Percentiles rank a stretch among this genome's conserved stretches.
phyloP scores from a whole-genome alignment of 495 filamentous ascomycete species.

The Penicillium taxi region DNA sequence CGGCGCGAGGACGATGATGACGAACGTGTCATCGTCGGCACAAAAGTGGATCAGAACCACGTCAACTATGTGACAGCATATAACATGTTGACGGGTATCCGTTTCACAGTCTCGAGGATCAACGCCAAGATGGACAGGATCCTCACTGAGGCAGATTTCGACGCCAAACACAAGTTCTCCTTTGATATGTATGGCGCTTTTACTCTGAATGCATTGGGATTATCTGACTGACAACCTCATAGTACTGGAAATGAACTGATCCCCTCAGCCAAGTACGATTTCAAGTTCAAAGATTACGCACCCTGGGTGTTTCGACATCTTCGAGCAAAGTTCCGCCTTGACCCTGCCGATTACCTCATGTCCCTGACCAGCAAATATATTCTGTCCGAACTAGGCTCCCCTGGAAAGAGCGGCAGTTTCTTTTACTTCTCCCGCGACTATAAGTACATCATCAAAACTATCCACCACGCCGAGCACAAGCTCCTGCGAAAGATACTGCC shows the following conservation, averaged over 20 bases:
- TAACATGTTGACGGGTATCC: slow-evolving; percentile 99
- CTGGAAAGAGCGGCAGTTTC: slow-evolving; percentile 97
- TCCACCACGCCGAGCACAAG: slow-evolving; percentile 94
- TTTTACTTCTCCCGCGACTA: slow-evolving; percentile 99
- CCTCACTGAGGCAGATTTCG: slow-evolving; percentile 83
- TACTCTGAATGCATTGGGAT: neutral
- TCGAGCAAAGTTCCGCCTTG: slow-evolving; percentile 77
- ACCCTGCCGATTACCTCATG: slow-evolving; percentile 97
- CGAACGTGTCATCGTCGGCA: slow-evolving; percentile 90
- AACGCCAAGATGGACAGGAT: slow-evolving; percentile 94
- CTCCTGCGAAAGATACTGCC: slow-evolving; percentile 85
- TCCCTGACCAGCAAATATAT: slow-evolving; percentile 99
- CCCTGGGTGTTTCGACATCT: slow-evolving; percentile 98
- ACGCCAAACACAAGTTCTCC: slow-evolving; percentile 90
- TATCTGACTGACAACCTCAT: slow-evolving; percentile 10
- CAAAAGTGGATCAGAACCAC: slow-evolving; percentile 95
- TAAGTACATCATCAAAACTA: slow-evolving; percentile 99
- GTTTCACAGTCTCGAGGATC: slow-evolving; percentile 90
- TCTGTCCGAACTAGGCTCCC: slow-evolving; percentile 90
- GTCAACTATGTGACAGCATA: slow-evolving; percentile 98
- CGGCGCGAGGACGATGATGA: slow-evolving; percentile 86
- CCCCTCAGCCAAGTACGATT: slow-evolving; percentile 98
- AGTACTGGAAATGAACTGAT: slow-evolving; percentile 95
- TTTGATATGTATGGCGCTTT: slow-evolving; percentile 84
- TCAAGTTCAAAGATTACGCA: slow-evolving; percentile 99